A percentile compares a stretch with the other conserved stretches of the same genome.
phyloP scores from a whole-genome alignment of 352 stramenopile species.

The Blastocystis sp. region DNA sequence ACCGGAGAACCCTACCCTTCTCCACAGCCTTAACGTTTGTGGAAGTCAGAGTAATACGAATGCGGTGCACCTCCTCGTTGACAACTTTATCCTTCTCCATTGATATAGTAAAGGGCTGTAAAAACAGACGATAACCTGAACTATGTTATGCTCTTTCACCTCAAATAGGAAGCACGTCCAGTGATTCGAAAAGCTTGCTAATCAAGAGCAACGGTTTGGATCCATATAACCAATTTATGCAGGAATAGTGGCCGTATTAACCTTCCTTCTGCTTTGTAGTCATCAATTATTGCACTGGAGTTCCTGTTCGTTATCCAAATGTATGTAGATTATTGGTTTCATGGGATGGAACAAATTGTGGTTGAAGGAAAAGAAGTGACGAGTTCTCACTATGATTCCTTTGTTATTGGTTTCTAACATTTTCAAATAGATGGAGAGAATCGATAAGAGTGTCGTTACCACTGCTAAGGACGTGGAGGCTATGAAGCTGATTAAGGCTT shows the following conservation, averaged over 20 bases:
- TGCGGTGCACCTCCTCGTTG: conserved; percentile 82
- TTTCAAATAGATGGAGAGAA: conserved; percentile 56
- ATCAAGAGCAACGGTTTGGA: background rate
- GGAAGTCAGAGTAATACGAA: conserved; percentile 98
- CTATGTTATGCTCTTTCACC: conserved; percentile 9
- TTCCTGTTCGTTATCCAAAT: background rate
- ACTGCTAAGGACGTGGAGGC: conserved; percentile 62
- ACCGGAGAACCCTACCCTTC: conserved; percentile 77
- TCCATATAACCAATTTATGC: background rate
- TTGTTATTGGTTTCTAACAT: background rate
- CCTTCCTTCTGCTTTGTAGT: background rate
- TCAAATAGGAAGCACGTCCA: background rate
- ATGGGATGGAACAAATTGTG: background rate
- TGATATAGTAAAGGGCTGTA: conserved; percentile 62
- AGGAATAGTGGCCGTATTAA: background rate
- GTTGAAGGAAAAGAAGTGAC: background rate
- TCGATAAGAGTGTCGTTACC: conserved; percentile 54
- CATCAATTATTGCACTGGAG: conserved; percentile 10
- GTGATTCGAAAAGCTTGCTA: background rate
- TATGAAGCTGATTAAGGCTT: conserved; percentile 60
- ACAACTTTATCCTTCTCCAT: conserved; percentile 66
- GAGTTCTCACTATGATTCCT: background rate
- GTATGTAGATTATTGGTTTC: background rate
- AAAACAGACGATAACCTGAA: conserved; percentile 65
- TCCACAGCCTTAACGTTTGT: conserved; percentile 98